Percentiles rank a stretch among this genome's conserved stretches.
phyloP scores from a whole-genome alignment of 305 asterid species.

The Fraxinus latifolia region DNA sequence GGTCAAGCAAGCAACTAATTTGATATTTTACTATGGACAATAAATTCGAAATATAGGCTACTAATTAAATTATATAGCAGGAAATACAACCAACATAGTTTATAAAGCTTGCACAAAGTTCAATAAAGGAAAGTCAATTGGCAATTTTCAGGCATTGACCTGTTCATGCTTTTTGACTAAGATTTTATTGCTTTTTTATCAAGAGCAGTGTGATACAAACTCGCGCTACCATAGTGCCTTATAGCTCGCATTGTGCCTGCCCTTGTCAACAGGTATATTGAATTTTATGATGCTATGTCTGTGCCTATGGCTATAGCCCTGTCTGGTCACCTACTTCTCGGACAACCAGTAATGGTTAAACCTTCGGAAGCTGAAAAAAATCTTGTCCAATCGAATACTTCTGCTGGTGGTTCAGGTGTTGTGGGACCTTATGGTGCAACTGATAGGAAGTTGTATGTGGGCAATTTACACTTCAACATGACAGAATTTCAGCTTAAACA shows the following conservation, averaged over 20 bases:
- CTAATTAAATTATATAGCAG: not conserved
- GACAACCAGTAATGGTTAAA: constrained; percentile 96
- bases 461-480: constrained; percentile 93
- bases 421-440: constrained; percentile 88
- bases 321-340: constrained; percentile 84
- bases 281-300: constrained; percentile 91
- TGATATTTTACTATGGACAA: not conserved
- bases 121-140: not conserved
- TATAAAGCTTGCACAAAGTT: not conserved
- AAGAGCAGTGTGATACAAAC: not conserved
- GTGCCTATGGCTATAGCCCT: constrained; percentile 97
- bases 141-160: not conserved
- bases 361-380: constrained; percentile 99
- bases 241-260: not conserved
- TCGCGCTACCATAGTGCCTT: not conserved
- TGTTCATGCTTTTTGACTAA: not conserved
- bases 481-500: constrained; percentile 88
- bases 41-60: not conserved
- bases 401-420: constrained; percentile 67
- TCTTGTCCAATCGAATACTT: constrained; percentile 81
- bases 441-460: constrained; percentile 86
- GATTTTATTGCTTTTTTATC: not conserved
- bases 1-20: not conserved
- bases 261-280: constrained; percentile 66
- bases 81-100: not conserved